Evolutionary conservation across 768 basidiomycete genomes (phyloP).

Genomic region (Termitomyces titanicus): DNA sequence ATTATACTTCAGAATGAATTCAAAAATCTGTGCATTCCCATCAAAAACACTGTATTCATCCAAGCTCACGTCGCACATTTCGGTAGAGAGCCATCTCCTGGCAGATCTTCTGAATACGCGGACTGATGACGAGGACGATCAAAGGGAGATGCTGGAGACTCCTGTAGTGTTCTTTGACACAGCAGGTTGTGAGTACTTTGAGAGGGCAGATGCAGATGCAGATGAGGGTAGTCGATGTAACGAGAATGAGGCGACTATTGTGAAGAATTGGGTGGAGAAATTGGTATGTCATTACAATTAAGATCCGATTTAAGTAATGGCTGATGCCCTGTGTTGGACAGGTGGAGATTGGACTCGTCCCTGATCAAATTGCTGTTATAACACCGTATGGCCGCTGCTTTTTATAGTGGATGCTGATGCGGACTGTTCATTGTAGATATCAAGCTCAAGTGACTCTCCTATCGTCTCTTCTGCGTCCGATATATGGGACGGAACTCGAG

Average conservation of each 20-base stretch:
- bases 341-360: conserved; percentile 57
- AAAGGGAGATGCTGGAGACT: conserved; percentile 66
- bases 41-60: conserved; percentile 77
- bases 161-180: conserved; percentile 95
- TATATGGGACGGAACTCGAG: conserved; percentile 69
- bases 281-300: conserved; percentile 43
- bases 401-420: not conserved
- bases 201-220: conserved; percentile 70
- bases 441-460: conserved; percentile 92
- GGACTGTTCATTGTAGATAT: conserved; percentile 51
- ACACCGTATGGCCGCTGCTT: conserved; percentile 58
- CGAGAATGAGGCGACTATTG: conserved; percentile 90
- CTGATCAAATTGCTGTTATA: conserved; percentile 81
- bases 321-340: conserved; percentile 20
- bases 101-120: conserved; percentile 57
- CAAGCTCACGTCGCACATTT: conserved; percentile 62
- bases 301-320: not conserved
- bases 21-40: conserved; percentile 81
- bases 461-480: conserved; percentile 68
- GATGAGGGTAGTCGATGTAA: conserved; percentile 92
- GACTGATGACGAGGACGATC: conserved; percentile 56
- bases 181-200: conserved; percentile 90
- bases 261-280: conserved; percentile 76
- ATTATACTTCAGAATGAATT: conserved; percentile 67
- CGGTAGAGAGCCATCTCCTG: conserved; percentile 73